Base-by-base conservation (phyloP, 2,329 filamentous ascomycete species). In the Neophaeococcomyces aloes region DNA sequence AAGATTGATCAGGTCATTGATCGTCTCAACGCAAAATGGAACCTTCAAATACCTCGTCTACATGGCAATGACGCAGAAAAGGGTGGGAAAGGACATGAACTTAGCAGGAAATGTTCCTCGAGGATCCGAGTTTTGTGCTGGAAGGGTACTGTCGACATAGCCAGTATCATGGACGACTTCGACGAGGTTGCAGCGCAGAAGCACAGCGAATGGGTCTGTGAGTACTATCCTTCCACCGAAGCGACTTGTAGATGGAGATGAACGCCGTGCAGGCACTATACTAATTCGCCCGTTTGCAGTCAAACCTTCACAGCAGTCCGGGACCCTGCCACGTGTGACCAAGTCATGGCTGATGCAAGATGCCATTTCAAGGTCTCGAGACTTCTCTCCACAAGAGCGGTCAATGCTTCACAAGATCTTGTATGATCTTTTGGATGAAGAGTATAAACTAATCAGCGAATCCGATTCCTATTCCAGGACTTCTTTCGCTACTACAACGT, bases 21-120 rank as follows among this genome's bases (percentile, higher is more conserved):
- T 21, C 23, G 40, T 3, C 51, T 67, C 30, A 67, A 65, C 48
- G 40, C 53, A 2, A 46, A 52, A 25, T 67, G 59, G 48, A 54
- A 53, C 2, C 51, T 66, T 2, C 54, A 61, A 11, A 59, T 66
- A 5, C 59, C 59, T 2, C 50, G 50, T 1, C 44, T 49, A 8
- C 47, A 49, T 41, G 50, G 51, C 8, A 30, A 37, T 1, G 41
- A 52, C 25, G 48, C 45, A 2, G 42, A 54, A 3, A 48, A 42
- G 4, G 47, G 56, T 0, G 43, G 41, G 32, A 38, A 42, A 7
- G 30, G 47, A 2, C 30, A 40, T 15, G 35, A 41, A 13, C 40
- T 56, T 4, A 49, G 48, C 3, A 55, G 53, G 49, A 52, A 53
- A 41, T 57, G 55, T 17, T 61, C 59, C 31, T 48, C 47, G 2